Base-by-base conservation (phyloP, 75 land plant species). In the Selaginella moellendorffii region DNA sequence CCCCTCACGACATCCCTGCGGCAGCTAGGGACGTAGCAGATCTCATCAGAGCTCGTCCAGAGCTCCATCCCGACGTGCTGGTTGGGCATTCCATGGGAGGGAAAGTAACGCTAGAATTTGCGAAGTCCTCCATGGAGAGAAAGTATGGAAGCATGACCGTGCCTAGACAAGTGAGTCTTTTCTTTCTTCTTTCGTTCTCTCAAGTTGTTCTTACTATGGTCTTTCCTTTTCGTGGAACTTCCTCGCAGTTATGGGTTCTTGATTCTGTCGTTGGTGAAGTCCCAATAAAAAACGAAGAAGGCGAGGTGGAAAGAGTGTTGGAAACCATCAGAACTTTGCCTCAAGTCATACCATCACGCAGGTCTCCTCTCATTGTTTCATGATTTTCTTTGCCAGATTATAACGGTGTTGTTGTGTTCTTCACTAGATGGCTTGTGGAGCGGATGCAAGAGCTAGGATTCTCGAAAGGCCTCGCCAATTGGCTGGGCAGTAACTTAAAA, bases 81-180 rank as follows among this genome's bases (percentile, higher is more conserved):
- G 76, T 91, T 22, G 86, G 89, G 8, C 97, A 91, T 53, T 91
- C 97, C 29, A 58, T 91, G 79, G 97, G 97, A 19, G 97, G 97
- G 9, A 91, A 91, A 63, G 84, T 91, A 68, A 88, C 79, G 18
- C 66, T 91, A 20, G 88, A 88, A 21, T 91, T 70, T 72, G 82
- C 68, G 2, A 65, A 80, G 63, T 80, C 83, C n/a, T 81, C 80
- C 62, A 76, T 72, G 58, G 52, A 27, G 61, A 83, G 84, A 8
- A 70, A 72, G 5, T 91, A 81, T 76, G 97, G 89, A 2, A 58
- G 72, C 18, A 74, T 70, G 19, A 30, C 31, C 1, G 65, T 72
- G 28, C 97, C 97, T 2, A 91, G 79, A 63, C 92, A 90, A 85
- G 96, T 80, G 14, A 72, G 19, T 46, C 18, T 12, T 61, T 0